Evolutionary conservation across 768 basidiomycete species (phyloP), one percentile per base, ranked within the genome.

Genomic region (Exsudoporus frostii): DNA sequence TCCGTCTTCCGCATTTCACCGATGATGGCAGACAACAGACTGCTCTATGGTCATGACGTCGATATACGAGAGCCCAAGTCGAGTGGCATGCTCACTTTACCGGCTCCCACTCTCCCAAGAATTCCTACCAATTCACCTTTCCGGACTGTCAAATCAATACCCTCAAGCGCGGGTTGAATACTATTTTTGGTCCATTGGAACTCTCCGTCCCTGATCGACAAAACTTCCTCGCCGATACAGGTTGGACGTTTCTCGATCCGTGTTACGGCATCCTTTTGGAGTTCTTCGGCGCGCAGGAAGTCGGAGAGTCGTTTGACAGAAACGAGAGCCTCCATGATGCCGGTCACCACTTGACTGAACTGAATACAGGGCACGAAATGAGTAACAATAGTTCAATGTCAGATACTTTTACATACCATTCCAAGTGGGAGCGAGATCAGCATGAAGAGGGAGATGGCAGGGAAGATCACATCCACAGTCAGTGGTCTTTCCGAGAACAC

Each of bases 391-490:
- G 9, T 4, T 30, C 36, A 54, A 33, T 38, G 41, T n/a, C 13
- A 22, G 8, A 22, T 32, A 14, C 5, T 22, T 45, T 39, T 6
- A 67, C 75, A 39, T 63, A 86, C 86, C 88, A 91, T 88, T 9
- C 81, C 86, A 0, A 95, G 74, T 1, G 92, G 92, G 71, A 94
- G 94, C 51, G 87, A 84, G 29, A 96, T 73, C 0, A 94, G 74
- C 81, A 90, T 85, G 73, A 92, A 94, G 38, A 95, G 73, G 0
- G 90, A 86, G 55, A 98, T 92, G 0, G 90, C 85, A 17, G 95
- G 95, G 79, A 97, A 98, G 61, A 97, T 94, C 53, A 92, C 75
- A 57, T 96, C 93, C 0, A 87, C 82, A 0, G 94, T 97, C 0
- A 97, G 69, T 4, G 93, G 90, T 25, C 67, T 77, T 1, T 77